Evolutionary conservation across 1,139 yeast genomes (phyloP).

Genomic region (Geotrichum candidum): DNA sequence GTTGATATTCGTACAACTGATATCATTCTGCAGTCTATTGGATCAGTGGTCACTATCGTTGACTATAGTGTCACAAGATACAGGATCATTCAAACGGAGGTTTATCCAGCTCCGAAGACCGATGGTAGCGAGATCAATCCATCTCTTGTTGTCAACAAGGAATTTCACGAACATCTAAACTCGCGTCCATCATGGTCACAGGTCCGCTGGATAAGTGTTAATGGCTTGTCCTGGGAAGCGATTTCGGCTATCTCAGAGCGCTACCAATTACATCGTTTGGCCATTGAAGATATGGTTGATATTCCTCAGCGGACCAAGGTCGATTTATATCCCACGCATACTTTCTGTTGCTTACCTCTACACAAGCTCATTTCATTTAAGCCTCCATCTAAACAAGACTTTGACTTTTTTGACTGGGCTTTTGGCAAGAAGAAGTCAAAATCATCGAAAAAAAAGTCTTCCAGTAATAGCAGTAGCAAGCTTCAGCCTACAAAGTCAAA

Average conservation of each 20-base stretch:
- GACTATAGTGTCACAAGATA: slow-evolving; percentile 43
- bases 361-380: slow-evolving; percentile 38
- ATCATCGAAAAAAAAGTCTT: background rate
- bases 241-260: slow-evolving; percentile 39
- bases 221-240: slow-evolving; percentile 53
- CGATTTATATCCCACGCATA: slow-evolving; percentile 45
- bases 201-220: slow-evolving; percentile 51
- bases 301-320: slow-evolving; percentile 52
- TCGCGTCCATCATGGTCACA: slow-evolving; percentile 43
- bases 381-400: slow-evolving; percentile 15
- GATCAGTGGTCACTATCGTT: slow-evolving; percentile 44
- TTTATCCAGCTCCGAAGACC: slow-evolving; percentile 17
- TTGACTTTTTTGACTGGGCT: slow-evolving; percentile 9
- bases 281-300: slow-evolving; percentile 54
- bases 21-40: slow-evolving; percentile 44
- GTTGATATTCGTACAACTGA: slow-evolving; percentile 45
- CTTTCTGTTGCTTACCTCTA: slow-evolving; percentile 48
- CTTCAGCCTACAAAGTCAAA: slow-evolving; percentile 7
- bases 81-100: slow-evolving; percentile 37
- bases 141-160: slow-evolving; percentile 17
- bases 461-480: background rate
- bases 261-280: slow-evolving; percentile 43
- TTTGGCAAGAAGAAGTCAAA: slow-evolving; percentile 5
- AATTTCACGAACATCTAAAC: slow-evolving; percentile 25
- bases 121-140: slow-evolving; percentile 12